Evolutionary conservation across 1,284 basidiomycete genomes (phyloP), one percentile per base, ranked within the genome.

Genomic region (Trametes versicolor): DNA sequence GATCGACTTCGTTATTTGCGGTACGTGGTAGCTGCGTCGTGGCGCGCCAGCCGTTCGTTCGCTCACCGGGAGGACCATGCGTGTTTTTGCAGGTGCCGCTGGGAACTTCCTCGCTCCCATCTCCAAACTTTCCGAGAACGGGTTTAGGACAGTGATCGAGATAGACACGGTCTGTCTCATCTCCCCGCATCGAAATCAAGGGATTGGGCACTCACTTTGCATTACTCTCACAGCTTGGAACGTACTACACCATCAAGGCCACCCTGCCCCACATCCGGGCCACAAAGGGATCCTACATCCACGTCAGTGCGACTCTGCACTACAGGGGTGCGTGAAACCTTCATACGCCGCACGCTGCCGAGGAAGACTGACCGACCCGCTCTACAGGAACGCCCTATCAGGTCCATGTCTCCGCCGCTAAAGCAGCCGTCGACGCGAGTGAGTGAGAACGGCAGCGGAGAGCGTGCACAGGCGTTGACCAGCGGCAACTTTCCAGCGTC

Each of bases 1-100:
- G 67, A 96, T 99, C 70, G 97, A 99, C 81, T 97, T 94, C 78
- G 97, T 98, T 61, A 94, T 98, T 62, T 96, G 95, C 74, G 96
- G 96, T 90, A 75, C 51, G 83, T 74, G 45, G 23, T 17, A 19
- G 27, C 32, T 27, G 13, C 12, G 29, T 25, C 27, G n/a, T 45
- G 6, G 13, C 27, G 41, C 45, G 57, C 25, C n/a, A 27, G 37
- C 9, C 10, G 12, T 4, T 43, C 47, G 49, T 32, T 50, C 49
- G 29, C 63, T 65, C 48, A 62, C 62, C 34, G 10, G 57, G n/a
- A 47, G 37, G 45, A 47, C 43, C 19, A 43, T 29, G 19, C 49
- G 27, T 25, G 37, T 39, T n/a, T 37, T 54, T 45, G 34, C 73
- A 95, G 93, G 93, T 73, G 94, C 94, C 52, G 94, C 94, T 65